Base-by-base conservation (phyloP, 805 yeast genomes). In the Metschnikowia lachancei region DNA sequence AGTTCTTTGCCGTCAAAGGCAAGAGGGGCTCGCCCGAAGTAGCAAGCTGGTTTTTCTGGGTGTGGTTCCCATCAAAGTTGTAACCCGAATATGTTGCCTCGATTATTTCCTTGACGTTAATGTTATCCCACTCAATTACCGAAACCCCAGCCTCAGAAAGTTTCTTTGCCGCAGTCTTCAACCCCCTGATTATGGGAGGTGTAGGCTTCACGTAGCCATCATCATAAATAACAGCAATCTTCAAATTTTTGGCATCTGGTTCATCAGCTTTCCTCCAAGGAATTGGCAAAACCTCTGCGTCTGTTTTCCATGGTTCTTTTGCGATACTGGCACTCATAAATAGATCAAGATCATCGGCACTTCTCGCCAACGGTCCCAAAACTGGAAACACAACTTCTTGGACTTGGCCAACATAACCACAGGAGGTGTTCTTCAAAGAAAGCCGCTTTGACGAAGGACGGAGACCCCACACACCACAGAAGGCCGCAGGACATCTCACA, bases 151-250 rank as follows among this genome's bases (percentile, higher is more conserved):
- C 56, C 1, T 34, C 44, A 10, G 49, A 18, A 20, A 55, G 42
- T 19, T 36, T 40, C 34, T 43, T 22, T 9, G 47, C 54, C 1
- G 56, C 55, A 12, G 42, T 37, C 38, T 49, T 44, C 50, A 55
- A 49, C 1, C 51, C 57, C 11, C 58, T 43, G 13, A 39, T 34
- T 12, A 55, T 48, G 3, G 58, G 58, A n/a, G 58, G 57, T 13
- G 57, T 51, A 13, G 58, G 58, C 46, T 50, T 53, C 10, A 55
- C 58, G 19, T 49, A 49, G 9, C 55, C 57, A 29, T 55, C 58
- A 28, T 55, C 58, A 36, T 47, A 53, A 33, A 47, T 30, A 6
- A 55, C 44, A 10, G 55, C 58, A 9, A 55, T 36, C 29, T 42
- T 53, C 45, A 53, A 49, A 9, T 36, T 24, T 29, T 45, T 42